These are phyloP conservation scores for Lagerstroemia speciosa DNA, from an alignment of 345 rosid species.

Conservation along the genomic window DNA sequence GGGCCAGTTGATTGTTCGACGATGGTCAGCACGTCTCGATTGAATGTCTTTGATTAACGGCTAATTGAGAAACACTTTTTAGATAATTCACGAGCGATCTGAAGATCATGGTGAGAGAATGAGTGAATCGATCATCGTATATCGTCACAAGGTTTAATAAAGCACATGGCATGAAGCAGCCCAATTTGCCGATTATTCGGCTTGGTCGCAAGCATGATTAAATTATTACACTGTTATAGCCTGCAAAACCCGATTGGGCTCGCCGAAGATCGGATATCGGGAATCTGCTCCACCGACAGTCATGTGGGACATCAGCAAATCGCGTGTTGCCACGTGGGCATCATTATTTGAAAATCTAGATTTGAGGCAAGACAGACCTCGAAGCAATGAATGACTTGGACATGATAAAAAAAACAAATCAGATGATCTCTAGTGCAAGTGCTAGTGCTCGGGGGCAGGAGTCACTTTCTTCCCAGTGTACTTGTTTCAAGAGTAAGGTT, in stretches of 20 bases:
- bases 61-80: not conserved
- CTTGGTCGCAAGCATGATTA: not conserved
- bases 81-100: not conserved
- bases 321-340: not conserved
- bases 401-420: too few species aligned
- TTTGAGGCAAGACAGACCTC: not conserved
- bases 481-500: too few species aligned
- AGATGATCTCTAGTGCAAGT: not conserved
- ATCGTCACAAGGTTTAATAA: not conserved
- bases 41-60: too few species aligned
- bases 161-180: not conserved
- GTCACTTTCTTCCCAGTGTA: too few species aligned
- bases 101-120: not conserved
- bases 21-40: not conserved
- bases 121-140: not conserved
- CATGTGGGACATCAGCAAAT: not conserved
- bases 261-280: not conserved
- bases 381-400: not conserved
- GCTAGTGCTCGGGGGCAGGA: not conserved
- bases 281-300: not conserved
- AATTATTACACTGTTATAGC: too few species aligned
- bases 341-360: not conserved
- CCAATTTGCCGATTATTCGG: not conserved
- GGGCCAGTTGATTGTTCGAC: too few species aligned
- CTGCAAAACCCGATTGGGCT: not conserved